A percentile compares a stretch with the other conserved stretches of the same genome.
These are phyloP conservation scores for Cucurbitaria berberidis DNA, from an alignment of 2,329 filamentous ascomycete genomes.

Conservation along the genomic window DNA sequence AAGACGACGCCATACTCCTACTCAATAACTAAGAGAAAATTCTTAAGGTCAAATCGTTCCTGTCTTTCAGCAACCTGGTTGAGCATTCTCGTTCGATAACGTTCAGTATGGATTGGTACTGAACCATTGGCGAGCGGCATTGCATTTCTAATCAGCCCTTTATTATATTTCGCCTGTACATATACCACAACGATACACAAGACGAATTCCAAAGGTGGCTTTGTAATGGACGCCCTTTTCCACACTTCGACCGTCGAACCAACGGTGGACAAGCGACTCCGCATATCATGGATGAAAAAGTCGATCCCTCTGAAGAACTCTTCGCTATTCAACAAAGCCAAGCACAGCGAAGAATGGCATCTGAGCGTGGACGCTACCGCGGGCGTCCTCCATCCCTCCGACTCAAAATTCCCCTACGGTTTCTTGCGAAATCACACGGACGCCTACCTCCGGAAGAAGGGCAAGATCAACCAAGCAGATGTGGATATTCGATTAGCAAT, in stretches of 20 bases:
- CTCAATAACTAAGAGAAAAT: background rate
- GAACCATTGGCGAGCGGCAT: background rate
- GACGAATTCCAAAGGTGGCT: background rate
- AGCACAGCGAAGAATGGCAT: slow-evolving; percentile 41
- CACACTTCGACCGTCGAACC: slow-evolving; percentile 8
- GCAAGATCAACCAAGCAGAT: slow-evolving; percentile 33
- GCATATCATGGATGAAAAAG: slow-evolving; percentile 20
- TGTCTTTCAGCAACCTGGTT: background rate
- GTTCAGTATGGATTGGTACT: background rate
- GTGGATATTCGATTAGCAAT: slow-evolving; percentile 26
- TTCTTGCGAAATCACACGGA: slow-evolving; percentile 33
- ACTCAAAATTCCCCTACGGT: slow-evolving; percentile 32
- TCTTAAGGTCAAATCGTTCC: no score
- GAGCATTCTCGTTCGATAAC: background rate
- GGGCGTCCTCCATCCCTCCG: slow-evolving; percentile 29
- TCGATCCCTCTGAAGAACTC: slow-evolving; percentile 17
- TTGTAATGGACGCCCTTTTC: slow-evolving; percentile 4
- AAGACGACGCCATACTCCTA: background rate
- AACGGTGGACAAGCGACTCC: slow-evolving; percentile 12
- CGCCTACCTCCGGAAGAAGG: slow-evolving; percentile 40
- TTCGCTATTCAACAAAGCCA: slow-evolving; percentile 29
- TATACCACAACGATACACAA: background rate
- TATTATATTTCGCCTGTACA: background rate
- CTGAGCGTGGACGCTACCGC: slow-evolving; percentile 31
- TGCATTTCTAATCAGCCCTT: background rate